These are phyloP conservation scores for Parathielavia hyrcaniae DNA, from an alignment of 495 filamentous ascomycete genomes.

Conservation along the genomic window DNA sequence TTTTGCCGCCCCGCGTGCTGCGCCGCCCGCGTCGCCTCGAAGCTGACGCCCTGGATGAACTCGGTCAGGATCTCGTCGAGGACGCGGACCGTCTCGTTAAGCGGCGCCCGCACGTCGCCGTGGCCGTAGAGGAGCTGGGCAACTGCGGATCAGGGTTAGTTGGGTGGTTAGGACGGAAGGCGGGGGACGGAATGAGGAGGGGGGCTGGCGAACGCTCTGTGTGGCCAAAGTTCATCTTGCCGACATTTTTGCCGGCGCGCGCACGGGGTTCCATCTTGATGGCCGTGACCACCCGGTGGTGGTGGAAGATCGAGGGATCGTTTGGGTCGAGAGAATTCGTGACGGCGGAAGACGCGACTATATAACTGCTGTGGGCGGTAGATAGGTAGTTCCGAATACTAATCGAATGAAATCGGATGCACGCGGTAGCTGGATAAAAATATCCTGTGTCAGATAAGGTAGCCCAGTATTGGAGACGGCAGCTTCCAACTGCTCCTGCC, in stretches of 20 bases:
- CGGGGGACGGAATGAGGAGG: slow-evolving; percentile 2
- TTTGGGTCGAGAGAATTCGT: not conserved
- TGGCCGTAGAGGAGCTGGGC: slow-evolving; percentile 76
- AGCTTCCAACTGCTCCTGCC: too few species aligned
- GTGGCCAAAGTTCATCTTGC: slow-evolving; percentile 76
- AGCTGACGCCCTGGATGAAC: slow-evolving; percentile 80
- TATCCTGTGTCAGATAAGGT: too few species aligned
- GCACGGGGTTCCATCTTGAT: slow-evolving; percentile 63
- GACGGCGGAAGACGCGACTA: too few species aligned
- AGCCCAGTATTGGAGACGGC: too few species aligned
- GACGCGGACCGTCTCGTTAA: slow-evolving; percentile 74
- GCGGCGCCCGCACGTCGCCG: slow-evolving; percentile 65
- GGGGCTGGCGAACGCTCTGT: slow-evolving; percentile 60
- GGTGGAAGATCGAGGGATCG: not conserved
- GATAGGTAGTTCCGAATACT: too few species aligned
- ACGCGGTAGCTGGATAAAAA: too few species aligned
- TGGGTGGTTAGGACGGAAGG: not conserved
- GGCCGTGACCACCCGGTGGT: not conserved
- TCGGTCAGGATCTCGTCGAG: slow-evolving; percentile 94
- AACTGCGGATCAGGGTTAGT: slow-evolving; percentile 45
- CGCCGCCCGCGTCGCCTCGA: slow-evolving; percentile 76
- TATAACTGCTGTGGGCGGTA: too few species aligned
- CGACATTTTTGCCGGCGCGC: slow-evolving; percentile 73
- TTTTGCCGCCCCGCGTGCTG: slow-evolving; percentile 81
- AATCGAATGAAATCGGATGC: too few species aligned